Evolutionary conservation across 768 basidiomycete genomes (phyloP).

Genomic region (Leccinum boreale): DNA sequence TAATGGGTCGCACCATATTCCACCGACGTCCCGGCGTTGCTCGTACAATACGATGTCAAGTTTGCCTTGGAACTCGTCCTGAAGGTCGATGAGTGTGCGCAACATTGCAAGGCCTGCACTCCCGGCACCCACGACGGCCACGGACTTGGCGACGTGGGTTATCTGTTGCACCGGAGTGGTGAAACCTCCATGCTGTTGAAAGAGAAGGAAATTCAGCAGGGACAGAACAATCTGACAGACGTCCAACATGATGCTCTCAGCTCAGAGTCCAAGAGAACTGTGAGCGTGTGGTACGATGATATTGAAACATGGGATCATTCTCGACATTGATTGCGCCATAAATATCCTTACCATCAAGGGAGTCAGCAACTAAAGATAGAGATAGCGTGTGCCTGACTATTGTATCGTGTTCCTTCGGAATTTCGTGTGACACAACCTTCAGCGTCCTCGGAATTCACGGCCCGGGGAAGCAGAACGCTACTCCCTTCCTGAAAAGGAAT

Average conservation of each 20-base stretch:
- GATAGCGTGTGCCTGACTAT: background rate
- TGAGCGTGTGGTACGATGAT: background rate
- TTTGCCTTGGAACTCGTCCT: conserved; percentile 31
- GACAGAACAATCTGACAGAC: conserved; percentile 6
- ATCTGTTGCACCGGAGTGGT: background rate
- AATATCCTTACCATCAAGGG: too few relatives aligned
- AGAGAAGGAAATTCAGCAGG: conserved; percentile 5
- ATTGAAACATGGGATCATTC: background rate
- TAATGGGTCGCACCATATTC: conserved; percentile 44
- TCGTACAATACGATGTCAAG: conserved; percentile 56
- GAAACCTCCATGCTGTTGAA: conserved; percentile 3
- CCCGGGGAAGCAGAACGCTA: too few relatives aligned
- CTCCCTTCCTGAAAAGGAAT: too few relatives aligned
- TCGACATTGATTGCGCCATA: background rate
- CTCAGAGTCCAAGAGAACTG: background rate
- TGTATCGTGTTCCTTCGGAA: too few relatives aligned
- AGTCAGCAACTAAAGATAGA: background rate
- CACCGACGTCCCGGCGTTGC: conserved; percentile 50
- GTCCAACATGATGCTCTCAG: conserved; percentile 11
- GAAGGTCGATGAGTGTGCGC: conserved; percentile 48
- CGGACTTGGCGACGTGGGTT: conserved; percentile 35
- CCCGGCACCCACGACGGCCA: conserved; percentile 57
- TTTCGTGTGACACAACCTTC: too few relatives aligned
- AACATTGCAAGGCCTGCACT: conserved; percentile 54
- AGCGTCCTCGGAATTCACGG: too few relatives aligned